phyloP scores from a whole-genome alignment of 176 grass and related monocot species.

The Phoenix roebelenii region DNA sequence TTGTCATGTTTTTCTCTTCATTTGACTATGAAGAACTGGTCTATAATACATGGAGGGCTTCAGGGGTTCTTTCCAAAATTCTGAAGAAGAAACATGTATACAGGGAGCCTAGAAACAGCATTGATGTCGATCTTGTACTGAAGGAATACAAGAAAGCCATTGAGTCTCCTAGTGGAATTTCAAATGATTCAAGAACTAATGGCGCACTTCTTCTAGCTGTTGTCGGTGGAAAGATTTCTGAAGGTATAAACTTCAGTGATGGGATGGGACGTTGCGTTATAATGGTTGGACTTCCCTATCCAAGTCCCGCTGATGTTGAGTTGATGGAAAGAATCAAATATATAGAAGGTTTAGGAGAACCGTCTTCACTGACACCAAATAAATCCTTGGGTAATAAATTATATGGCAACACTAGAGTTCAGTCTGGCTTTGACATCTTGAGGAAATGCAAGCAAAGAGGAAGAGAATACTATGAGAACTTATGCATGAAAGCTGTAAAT shows the following conservation, averaged over 20 bases:
- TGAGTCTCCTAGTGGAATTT: conserved; percentile 27
- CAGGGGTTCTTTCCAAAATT: conserved; percentile 69
- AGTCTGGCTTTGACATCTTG: conserved; percentile 59
- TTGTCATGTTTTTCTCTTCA: conserved; percentile 77
- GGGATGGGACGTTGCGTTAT: conserved; percentile 89
- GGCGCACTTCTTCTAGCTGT: conserved; percentile 82
- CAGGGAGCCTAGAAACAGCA: conserved; percentile 79
- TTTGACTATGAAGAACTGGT: conserved; percentile 76
- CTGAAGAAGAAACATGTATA: conserved; percentile 72
- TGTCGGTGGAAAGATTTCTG: conserved; percentile 92
- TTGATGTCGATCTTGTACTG: conserved; percentile 54
- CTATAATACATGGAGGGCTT: conserved; percentile 66
- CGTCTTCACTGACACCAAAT: conserved; percentile 6
- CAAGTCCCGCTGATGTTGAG: conserved; percentile 77
- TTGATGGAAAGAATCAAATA: conserved; percentile 85
- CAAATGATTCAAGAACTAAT: conserved; percentile 29
- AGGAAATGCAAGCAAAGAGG: conserved; percentile 58
- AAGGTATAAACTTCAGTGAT: conserved; percentile 94
- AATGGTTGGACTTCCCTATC: conserved; percentile 96
- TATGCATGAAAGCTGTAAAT: conserved; percentile 99
- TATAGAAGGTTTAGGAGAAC: conserved; percentile 49
- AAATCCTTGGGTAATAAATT: conserved; percentile 21
- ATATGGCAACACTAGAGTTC: conserved; percentile 36
- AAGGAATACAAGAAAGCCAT: conserved; percentile 74
- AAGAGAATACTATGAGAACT: conserved; percentile 87